A percentile compares a stretch with the other conserved stretches of the same genome.
These are phyloP conservation scores for Rhynchospora breviuscula DNA, from an alignment of 176 grass and related monocot species.

Conservation along the genomic window DNA sequence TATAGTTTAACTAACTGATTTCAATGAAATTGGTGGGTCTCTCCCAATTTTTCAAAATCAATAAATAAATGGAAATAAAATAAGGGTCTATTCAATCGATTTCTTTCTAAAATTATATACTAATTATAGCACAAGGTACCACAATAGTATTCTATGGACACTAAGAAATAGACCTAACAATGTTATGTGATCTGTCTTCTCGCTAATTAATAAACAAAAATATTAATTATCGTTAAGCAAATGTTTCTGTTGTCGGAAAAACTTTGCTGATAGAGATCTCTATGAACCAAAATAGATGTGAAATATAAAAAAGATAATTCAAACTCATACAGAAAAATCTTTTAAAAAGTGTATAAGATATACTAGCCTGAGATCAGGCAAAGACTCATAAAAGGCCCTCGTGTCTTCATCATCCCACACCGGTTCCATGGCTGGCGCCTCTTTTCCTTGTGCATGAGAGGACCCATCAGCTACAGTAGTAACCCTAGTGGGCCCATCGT, in stretches of 20 bases:
- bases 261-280: not conserved
- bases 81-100: not conserved
- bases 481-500: slow-evolving; percentile 94
- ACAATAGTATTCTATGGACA: not conserved
- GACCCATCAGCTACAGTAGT: slow-evolving; percentile 61
- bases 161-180: not conserved
- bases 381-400: slow-evolving; percentile 92
- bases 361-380: slow-evolving; percentile 91
- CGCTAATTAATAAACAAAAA: not conserved
- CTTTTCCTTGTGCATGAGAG: slow-evolving; percentile 54
- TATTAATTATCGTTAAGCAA: not conserved
- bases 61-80: not conserved
- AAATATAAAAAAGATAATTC: not conserved
- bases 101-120: slow-evolving; percentile 3
- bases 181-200: not conserved
- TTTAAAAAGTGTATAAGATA: not conserved
- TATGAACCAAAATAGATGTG: slow-evolving; percentile 18
- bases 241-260: not conserved
- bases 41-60: too few relatives aligned
- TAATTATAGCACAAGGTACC: not conserved
- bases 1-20: too few relatives aligned
- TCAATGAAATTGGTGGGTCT: too few relatives aligned
- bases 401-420: slow-evolving; percentile 99
- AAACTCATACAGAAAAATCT: not conserved
- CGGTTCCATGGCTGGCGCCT: slow-evolving; percentile 68